A percentile compares a stretch with the other conserved stretches of the same genome.
Evolutionary conservation across 805 yeast species (phyloP).

Genomic region (Metschnikowia lochheadii): DNA sequence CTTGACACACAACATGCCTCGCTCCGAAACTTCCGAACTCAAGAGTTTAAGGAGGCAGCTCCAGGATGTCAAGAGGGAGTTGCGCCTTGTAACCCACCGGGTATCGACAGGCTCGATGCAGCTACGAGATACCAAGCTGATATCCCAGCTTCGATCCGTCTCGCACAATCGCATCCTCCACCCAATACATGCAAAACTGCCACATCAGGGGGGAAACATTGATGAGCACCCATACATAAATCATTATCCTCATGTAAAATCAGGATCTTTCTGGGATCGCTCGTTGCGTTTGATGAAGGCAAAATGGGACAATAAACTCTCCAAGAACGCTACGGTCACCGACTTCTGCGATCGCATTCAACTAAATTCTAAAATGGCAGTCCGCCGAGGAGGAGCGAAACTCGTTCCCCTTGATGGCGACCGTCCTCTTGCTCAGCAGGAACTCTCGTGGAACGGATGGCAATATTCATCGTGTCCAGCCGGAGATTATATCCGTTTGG

Average conservation of each 20-base stretch:
- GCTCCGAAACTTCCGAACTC: not conserved
- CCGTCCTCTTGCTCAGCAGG: constrained; percentile 12
- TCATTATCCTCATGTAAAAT: not conserved
- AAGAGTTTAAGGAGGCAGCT: not conserved
- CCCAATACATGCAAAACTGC: not conserved
- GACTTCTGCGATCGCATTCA: constrained; percentile 45
- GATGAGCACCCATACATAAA: not conserved
- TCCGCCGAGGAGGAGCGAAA: constrained; percentile 5
- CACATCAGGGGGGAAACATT: not conserved
- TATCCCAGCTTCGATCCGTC: not conserved
- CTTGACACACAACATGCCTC: not conserved
- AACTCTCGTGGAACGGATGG: constrained; percentile 30
- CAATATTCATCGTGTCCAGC: constrained; percentile 5
- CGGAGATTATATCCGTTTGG: constrained; percentile 6
- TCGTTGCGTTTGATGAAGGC: not conserved
- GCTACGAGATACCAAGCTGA: constrained; percentile 1
- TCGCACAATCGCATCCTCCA: not conserved
- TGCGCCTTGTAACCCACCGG: not conserved
- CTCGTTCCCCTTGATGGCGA: constrained; percentile 36
- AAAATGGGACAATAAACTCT: constrained; percentile 16
- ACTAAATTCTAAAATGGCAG: constrained; percentile 19
- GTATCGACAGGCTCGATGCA: not conserved
- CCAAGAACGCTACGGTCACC: constrained; percentile 31
- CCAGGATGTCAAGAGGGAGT: not conserved
- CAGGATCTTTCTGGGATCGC: not conserved